phyloP scores from a whole-genome alignment of 495 filamentous ascomycete genomes.

The Penicillium crystallinum region DNA sequence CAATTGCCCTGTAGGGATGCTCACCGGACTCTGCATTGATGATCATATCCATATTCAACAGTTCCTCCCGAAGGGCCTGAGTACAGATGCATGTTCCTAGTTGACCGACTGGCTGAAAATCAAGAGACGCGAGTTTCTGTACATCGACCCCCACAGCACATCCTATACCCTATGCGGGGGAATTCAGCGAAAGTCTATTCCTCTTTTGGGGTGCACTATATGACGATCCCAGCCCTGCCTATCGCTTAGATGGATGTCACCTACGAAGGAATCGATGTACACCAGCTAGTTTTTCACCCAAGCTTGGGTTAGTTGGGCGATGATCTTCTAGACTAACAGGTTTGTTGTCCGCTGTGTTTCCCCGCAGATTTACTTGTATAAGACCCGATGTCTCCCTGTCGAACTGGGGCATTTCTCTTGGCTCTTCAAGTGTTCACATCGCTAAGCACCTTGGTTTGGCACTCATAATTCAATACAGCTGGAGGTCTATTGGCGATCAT shows the following conservation, averaged over 20 bases:
- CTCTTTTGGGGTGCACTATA: conserved; percentile 10
- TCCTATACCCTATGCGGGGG: conserved; percentile 14
- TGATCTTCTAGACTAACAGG: neutral
- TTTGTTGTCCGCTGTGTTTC: neutral
- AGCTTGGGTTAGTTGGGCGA: neutral
- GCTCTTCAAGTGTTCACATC: neutral
- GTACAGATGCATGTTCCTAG: neutral
- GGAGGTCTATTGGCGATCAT: neutral
- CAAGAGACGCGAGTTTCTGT: neutral
- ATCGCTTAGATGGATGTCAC: conserved; percentile 8
- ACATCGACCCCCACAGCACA: neutral
- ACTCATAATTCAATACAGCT: conserved; percentile 1
- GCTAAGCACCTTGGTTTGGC: neutral
- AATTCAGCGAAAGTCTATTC: conserved; percentile 7
- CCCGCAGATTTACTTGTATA: neutral
- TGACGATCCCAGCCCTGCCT: conserved; percentile 15
- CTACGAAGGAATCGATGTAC: conserved; percentile 7
- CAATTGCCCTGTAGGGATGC: neutral
- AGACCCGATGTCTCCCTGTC: neutral
- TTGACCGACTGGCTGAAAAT: neutral
- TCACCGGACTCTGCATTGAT: neutral
- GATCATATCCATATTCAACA: neutral
- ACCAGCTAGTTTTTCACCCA: neutral
- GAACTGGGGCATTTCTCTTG: neutral
- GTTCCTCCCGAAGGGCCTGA: neutral